Evolutionary conservation across 1,284 basidiomycete species (phyloP), one percentile per base, ranked within the genome.

Genomic region (Pisolithus thermaeus): DNA sequence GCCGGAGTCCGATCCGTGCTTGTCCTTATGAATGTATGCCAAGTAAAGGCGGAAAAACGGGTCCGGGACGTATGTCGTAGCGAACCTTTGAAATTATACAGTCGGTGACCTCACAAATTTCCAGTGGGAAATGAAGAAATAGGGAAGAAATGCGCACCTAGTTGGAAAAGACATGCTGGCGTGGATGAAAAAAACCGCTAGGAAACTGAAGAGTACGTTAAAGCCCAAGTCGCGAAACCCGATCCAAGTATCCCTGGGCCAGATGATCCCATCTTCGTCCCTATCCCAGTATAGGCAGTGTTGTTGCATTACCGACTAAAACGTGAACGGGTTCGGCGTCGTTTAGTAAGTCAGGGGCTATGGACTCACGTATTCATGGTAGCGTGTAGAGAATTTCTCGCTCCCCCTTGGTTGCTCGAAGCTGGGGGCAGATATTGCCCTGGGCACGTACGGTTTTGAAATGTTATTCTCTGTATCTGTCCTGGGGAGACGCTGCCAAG

Each of bases 1-100:
- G 38, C 72, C 73, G 16, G 73, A 66, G 57, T 77, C 76, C 23
- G 68, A 70, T 5, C 77, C 77, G 50, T 78, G 77, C 62, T 78
- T 79, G 59, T 60, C 62, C 16, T 68, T 63, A 46, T 75, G 73
- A 42, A 78, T 72, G 55, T 69, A 70, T 49, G 56, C 58, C 30
- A 76, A 47, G 52, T 69, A 70, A 55, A 78, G 67, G 30, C 76
- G 67, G 55, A 73, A 69, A 55, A 73, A 68, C 0, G 74, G 76
- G 51, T 79, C 76, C 0, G 72, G 72, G 4, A 61, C 4, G 46
- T 50, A 56, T 30, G 56, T 55, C 37, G 52, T 35, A 12, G 55
- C 55, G 22, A 64, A 45, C 25, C 63, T 64, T 39, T 30, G 16
- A 64, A 30, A 41, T 27, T 28, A 27, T 4, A 11, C 32, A 23